Percentiles rank a stretch among this genome's conserved stretches.
phyloP scores from a whole-genome alignment of 2,329 filamentous ascomycete genomes.

The Corinectria fuckeliana region DNA sequence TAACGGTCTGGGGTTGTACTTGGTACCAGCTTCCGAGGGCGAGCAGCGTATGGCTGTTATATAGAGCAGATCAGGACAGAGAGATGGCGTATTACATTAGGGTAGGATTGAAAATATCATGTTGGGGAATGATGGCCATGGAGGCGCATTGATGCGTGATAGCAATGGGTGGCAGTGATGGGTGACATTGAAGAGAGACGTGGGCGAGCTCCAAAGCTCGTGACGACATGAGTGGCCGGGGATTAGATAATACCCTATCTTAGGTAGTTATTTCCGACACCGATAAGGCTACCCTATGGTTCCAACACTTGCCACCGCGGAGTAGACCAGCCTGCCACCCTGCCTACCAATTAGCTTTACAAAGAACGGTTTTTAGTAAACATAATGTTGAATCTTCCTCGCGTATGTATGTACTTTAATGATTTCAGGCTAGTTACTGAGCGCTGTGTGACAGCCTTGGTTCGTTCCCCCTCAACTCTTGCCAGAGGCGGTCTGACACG shows the following conservation, averaged over 20 bases:
- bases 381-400: too few species aligned
- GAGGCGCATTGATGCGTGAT: too few species aligned
- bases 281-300: not conserved
- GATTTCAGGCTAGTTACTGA: not conserved
- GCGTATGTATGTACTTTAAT: too few species aligned
- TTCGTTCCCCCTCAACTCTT: too few species aligned
- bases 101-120: not conserved
- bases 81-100: not conserved
- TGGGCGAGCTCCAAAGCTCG: constrained; percentile 25
- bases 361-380: too few species aligned
- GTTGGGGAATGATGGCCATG: not conserved
- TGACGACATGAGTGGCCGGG: constrained; percentile 35
- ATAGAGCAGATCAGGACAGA: not conserved
- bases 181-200: constrained; percentile 4
- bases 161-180: too few species aligned
- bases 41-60: not conserved
- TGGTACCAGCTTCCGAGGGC: not conserved
- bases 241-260: constrained; percentile 37
- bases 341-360: too few species aligned
- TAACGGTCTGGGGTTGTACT: not conserved
- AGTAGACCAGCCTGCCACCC: not conserved
- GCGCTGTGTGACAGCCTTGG: too few species aligned
- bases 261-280: too few species aligned
- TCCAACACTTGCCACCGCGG: not conserved
- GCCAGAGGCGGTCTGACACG: too few species aligned